Evolutionary conservation across 2,329 filamentous ascomycete species (phyloP).

Genomic region (Trichoderma koningii): DNA sequence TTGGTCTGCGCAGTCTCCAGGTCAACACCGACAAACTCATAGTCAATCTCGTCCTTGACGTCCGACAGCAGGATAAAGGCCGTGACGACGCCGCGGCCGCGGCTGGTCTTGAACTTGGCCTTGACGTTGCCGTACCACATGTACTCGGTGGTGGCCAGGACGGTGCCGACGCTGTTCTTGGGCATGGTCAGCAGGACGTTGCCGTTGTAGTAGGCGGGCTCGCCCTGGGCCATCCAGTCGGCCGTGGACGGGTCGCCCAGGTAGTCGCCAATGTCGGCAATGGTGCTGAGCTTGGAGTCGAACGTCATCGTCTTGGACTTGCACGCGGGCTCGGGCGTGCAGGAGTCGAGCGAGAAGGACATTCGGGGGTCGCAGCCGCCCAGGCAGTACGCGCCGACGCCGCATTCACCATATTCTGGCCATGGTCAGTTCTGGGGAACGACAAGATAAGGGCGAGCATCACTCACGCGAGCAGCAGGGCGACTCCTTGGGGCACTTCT

Average conservation of each 20-base stretch:
- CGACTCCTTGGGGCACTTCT: conserved; percentile 69
- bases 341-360: conserved; percentile 81
- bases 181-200: conserved; percentile 87
- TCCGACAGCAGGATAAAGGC: conserved; percentile 95
- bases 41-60: conserved; percentile 98
- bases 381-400: conserved; percentile 90
- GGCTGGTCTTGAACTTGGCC: conserved; percentile 79
- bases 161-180: conserved; percentile 78
- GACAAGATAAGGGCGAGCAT: not conserved
- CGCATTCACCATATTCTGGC: conserved; percentile 87
- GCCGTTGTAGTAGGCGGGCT: conserved; percentile 67
- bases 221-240: conserved; percentile 89
- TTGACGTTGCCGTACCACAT: conserved; percentile 97
- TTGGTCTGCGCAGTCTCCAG: conserved; percentile 82
- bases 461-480: conserved; percentile 80
- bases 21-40: conserved; percentile 86
- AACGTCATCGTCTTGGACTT: conserved; percentile 73
- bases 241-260: conserved; percentile 76
- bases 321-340: conserved; percentile 82
- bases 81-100: conserved; percentile 87
- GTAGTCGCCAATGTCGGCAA: conserved; percentile 75
- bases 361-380: conserved; percentile 90
- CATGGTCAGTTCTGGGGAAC: not conserved
- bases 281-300: conserved; percentile 63
- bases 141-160: conserved; percentile 80